Evolutionary conservation across 2,329 filamentous ascomycete genomes (phyloP), one percentile per base, ranked within the genome.

Genomic region (Thyridium curvatum): DNA sequence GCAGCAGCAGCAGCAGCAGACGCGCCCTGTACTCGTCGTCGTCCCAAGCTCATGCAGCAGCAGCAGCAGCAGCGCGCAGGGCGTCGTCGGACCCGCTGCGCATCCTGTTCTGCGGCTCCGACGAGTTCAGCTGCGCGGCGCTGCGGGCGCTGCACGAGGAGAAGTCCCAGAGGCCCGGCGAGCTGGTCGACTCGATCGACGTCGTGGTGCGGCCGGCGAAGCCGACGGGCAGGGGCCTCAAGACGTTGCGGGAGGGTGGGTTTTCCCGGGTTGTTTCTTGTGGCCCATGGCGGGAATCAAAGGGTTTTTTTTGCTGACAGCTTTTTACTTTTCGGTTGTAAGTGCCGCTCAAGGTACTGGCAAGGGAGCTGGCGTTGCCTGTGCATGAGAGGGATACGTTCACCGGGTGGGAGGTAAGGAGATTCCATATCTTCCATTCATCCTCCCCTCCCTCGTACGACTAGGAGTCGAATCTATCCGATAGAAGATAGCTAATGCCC

Each of bases 41-140:
- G 28, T 12, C 16, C 31, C 15, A 16, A n/a, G 4, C 12, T 13
- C 32, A 16, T 30, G 21, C 21, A 26, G 21, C 21, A 6, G 21
- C 21, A 6, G 10, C 10, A 6, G 10, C 21, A 26, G 21, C 28
- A 29, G 15, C 32, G 21, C 21, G 21, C 35, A 43, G 37, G 30
- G n/a, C n/a, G n/a, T 14, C 43, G 13, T 66, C 71, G 1, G 71
- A 79, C 4, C 85, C 87, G 3, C 69, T 98, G 26, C 75, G 82
- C 28, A 88, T 98, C 39, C 74, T 98, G 4, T 98, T 96, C 64
- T 97, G 90, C 63, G 93, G 93, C 46, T 93, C 91, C 3, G 93
- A 98, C 60, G 72, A 81, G 3, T 95, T 97, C 62, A 96, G 91
- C 65, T 84, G 84, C 52, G 75, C 74, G 38, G 87, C 88, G 2